A percentile compares a stretch with the other conserved stretches of the same genome.
These are phyloP conservation scores for Scopulariopsis brevicaulis DNA, from an alignment of 2,329 filamentous ascomycete genomes.

Conservation along the genomic window DNA sequence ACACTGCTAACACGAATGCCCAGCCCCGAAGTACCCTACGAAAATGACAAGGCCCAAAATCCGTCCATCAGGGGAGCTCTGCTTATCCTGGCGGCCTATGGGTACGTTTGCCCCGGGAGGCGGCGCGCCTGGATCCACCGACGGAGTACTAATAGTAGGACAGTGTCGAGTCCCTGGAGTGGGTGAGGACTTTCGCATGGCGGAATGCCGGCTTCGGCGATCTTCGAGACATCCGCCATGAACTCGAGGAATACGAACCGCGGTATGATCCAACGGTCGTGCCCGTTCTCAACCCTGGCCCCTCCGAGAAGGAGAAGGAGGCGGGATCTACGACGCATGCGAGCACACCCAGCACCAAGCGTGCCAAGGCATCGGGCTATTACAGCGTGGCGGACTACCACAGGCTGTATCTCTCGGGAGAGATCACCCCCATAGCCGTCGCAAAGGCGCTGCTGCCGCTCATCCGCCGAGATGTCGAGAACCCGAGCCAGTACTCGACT, in stretches of 20 bases:
- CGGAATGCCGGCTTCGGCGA: conserved; percentile 50
- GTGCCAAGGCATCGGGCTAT: conserved; percentile 7
- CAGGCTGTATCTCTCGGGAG: conserved; percentile 28
- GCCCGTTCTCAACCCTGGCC: conserved; percentile 29
- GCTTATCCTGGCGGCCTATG: conserved; percentile 17
- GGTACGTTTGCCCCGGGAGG: neutral
- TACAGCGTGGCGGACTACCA: conserved; percentile 33
- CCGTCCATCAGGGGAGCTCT: conserved; percentile 34
- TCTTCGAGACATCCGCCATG: conserved; percentile 39
- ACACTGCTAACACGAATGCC: conserved; percentile 4
- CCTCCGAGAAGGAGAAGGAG: conserved; percentile 2
- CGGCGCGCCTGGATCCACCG: neutral
- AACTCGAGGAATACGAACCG: conserved; percentile 37
- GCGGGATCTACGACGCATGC: neutral
- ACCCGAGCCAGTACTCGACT: conserved; percentile 25
- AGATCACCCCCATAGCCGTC: conserved; percentile 33
- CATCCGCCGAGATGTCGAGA: conserved; percentile 24
- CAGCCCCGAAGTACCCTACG: conserved; percentile 28
- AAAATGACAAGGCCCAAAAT: conserved; percentile 36
- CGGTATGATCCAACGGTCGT: conserved; percentile 34
- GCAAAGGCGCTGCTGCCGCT: conserved; percentile 31
- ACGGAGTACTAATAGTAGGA: neutral
- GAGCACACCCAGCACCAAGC: neutral
- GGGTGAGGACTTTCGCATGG: conserved; percentile 47
- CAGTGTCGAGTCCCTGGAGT: conserved; percentile 42